phyloP scores from a whole-genome alignment of 108 stramenopile species.

The Nannochloropsis gaditana region DNA sequence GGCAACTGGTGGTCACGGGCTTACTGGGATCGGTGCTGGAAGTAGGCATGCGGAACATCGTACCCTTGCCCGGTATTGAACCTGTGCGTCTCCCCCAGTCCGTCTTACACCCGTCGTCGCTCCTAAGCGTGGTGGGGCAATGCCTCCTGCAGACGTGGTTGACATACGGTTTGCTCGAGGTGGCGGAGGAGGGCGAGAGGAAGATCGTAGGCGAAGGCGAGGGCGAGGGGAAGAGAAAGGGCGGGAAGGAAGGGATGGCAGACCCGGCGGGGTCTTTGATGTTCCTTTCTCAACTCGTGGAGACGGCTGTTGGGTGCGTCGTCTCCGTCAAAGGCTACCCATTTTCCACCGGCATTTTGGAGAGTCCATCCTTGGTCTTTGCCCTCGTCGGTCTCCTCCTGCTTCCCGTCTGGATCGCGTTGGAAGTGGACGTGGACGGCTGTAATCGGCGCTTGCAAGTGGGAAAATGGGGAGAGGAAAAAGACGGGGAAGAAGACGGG shows the following conservation, averaged over 20 bases:
- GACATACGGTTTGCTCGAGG: neutral
- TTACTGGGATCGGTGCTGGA: conserved; percentile 22
- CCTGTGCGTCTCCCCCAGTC: conserved; percentile 26
- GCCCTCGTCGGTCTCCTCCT: neutral
- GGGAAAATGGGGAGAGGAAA: neutral
- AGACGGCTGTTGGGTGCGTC: neutral
- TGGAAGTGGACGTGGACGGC: neutral
- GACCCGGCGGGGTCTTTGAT: neutral
- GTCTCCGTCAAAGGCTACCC: neutral
- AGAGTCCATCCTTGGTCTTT: neutral
- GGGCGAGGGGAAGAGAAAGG: neutral
- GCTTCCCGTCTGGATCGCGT: neutral
- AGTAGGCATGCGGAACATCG: conserved; percentile 21
- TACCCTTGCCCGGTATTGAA: conserved; percentile 8
- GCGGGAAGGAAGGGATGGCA: conserved; percentile 4
- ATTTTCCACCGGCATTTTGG: neutral
- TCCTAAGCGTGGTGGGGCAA: conserved; percentile 28
- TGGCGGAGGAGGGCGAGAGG: neutral
- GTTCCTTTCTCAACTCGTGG: neutral
- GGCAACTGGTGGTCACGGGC: conserved; percentile 1
- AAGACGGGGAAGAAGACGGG: neutral
- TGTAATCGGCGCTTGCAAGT: neutral
- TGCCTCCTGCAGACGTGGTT: conserved; percentile 23
- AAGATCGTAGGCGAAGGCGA: neutral
- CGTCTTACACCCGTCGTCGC: conserved; percentile 32